Evolutionary conservation across 2,329 filamentous ascomycete genomes (phyloP), one percentile per base, ranked within the genome.

Genomic region (Fusarium aywerte): DNA sequence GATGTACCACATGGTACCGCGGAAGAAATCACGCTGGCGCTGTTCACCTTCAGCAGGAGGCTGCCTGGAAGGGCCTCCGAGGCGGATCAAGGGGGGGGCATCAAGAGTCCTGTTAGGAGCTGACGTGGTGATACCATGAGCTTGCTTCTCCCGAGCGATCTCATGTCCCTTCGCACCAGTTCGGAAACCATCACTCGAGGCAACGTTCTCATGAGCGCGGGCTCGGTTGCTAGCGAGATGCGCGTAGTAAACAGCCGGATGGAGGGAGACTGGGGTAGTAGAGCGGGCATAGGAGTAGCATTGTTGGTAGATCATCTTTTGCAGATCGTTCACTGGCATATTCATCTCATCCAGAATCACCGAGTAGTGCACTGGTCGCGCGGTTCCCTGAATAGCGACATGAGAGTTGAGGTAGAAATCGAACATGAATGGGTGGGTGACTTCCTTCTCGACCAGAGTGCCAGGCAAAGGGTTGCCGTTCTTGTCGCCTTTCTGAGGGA

Each of bases 201-300:
- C 74, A 5, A 80, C 69, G 58, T 83, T 77, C 73, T 95, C 89
- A 68, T 99, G 96, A 5, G 89, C 83, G 53, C 89, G 89, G 20
- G 92, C 93, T 48, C 96, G 92, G 58, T 89, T 88, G 10, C 93
- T 90, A 32, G 94, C 93, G 66, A 99, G 80, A 78, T 99, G 96
- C 0, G 96, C 93, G 71, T 99, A 99, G 84, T 99, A 99, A 1
- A 98, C 90, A 0, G 96, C 93, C 0, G 96, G 96, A 68, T 89
- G 92, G 0, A 96, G 79, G 0, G 94, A 97, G 0, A 99, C 94
- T 0, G 96, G 93, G 0, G 95, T 98, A 0, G 94, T 98, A 0
- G 94, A 96, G 16, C 96, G 89, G 55, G 91, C 90, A 74, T 97
- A 99, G 56, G 97, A 93, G 78, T 97, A 99, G 42, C 91, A 97